Percentiles rank a stretch among this genome's conserved stretches.
Evolutionary conservation across 1,284 basidiomycete species (phyloP).

Genomic region (Puccinia horiana): DNA sequence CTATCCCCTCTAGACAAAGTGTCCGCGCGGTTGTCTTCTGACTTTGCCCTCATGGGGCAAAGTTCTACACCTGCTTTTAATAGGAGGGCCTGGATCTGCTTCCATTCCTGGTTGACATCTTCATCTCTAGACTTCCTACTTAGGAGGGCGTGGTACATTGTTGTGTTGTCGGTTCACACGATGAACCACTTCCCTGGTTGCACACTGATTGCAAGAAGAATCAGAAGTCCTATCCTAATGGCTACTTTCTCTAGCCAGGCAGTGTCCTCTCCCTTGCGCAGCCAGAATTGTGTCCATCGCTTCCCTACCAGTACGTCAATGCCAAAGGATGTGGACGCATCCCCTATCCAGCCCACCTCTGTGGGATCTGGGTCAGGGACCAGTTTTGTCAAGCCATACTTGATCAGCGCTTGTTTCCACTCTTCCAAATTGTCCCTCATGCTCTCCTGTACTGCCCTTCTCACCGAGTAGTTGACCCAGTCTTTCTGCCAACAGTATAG

Average conservation of each 20-base stretch:
- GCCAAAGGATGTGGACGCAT: background rate
- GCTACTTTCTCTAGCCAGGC: background rate
- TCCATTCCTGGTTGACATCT: background rate
- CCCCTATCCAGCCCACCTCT: background rate
- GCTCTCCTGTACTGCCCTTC: background rate
- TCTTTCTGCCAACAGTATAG: background rate
- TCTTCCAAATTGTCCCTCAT: background rate
- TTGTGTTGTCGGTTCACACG: background rate
- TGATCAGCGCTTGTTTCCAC: background rate
- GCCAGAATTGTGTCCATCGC: background rate
- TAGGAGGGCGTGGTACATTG: background rate
- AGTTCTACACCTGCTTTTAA: background rate
- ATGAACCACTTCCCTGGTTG: background rate
- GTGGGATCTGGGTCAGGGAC: background rate
- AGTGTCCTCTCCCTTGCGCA: background rate
- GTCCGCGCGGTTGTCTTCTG: too few relatives aligned
- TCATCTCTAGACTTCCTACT: background rate
- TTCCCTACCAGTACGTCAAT: background rate
- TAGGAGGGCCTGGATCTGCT: background rate
- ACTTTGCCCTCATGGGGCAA: too few relatives aligned
- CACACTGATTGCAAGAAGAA: background rate
- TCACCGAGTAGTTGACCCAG: background rate
- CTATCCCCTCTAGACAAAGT: background rate
- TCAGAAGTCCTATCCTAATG: background rate
- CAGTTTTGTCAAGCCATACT: background rate